phyloP scores from a whole-genome alignment of 257 asterid genomes.

The Paulownia fortunei region DNA sequence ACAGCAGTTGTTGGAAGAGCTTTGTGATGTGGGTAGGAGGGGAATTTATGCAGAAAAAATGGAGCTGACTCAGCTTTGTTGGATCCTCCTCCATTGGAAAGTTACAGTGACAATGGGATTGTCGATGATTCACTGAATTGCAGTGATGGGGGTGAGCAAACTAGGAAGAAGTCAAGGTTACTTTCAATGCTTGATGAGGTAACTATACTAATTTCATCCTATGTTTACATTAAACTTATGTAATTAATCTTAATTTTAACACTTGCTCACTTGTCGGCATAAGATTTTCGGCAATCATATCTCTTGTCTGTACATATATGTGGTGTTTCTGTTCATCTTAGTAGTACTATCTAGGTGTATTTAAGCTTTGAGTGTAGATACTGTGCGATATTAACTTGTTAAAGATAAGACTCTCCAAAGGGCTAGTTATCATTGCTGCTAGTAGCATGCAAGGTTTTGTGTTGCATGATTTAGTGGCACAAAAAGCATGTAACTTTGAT shows the following conservation, averaged over 20 bases:
- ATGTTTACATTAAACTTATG: background rate
- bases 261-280: background rate
- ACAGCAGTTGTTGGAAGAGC: conserved; percentile 82
- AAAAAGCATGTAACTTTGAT: conserved; percentile 38
- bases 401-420: conserved; percentile 38
- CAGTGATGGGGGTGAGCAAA: conserved; percentile 55
- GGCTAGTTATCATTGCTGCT: conserved; percentile 27
- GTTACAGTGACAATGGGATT: conserved; percentile 36
- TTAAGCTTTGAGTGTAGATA: conserved; percentile 18
- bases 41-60: conserved; percentile 55
- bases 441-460: conserved; percentile 40
- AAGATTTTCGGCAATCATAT: background rate
- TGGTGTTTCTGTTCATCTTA: background rate
- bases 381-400: conserved; percentile 14
- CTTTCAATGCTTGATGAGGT: conserved; percentile 95
- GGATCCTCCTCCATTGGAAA: conserved; percentile 52
- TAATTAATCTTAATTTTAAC: background rate
- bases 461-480: conserved; percentile 40
- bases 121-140: conserved; percentile 46
- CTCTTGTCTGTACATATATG: background rate
- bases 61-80: conserved; percentile 40
- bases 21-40: conserved; percentile 70
- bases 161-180: conserved; percentile 80
- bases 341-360: conserved; percentile 19
- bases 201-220: conserved; percentile 14